These are phyloP conservation scores for Psilocybe cyanescens DNA, from an alignment of 768 basidiomycete species.

Conservation along the genomic window DNA sequence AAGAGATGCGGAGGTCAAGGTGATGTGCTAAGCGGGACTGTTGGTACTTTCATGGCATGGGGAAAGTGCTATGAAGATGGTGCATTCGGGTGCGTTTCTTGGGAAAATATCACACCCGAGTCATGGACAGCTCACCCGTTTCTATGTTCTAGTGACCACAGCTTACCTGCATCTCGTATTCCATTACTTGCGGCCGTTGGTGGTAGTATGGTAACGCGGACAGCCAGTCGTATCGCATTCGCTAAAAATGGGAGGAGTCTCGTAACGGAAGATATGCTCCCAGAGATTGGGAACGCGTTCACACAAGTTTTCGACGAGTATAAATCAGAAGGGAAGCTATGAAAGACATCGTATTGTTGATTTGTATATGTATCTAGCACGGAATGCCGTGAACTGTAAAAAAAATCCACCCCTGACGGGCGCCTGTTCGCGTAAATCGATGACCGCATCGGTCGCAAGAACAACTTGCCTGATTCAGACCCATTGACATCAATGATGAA, in stretches of 20 bases:
- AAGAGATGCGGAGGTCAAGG: conserved; percentile 98
- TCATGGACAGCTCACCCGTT: background rate
- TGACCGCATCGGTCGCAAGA: background rate
- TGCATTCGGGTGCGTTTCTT: conserved; percentile 67
- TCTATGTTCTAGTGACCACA: conserved; percentile 47
- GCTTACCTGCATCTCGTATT: conserved; percentile 63
- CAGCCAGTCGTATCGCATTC: conserved; percentile 79
- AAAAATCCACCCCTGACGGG: background rate
- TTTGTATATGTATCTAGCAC: background rate
- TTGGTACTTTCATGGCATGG: conserved; percentile 94
- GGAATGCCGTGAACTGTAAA: background rate
- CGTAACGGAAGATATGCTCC: conserved; percentile 80
- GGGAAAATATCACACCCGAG: background rate
- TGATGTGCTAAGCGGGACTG: conserved; percentile 86
- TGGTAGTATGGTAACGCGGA: conserved; percentile 88
- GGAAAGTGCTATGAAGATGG: conserved; percentile 91
- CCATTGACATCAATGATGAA: background rate
- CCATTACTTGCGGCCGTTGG: conserved; percentile 86
- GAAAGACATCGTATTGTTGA: background rate
- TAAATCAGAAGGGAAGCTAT: conserved; percentile 8
- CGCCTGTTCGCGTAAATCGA: background rate
- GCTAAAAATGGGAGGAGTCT: conserved; percentile 76
- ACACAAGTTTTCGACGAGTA: conserved; percentile 66
- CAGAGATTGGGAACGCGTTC: conserved; percentile 70
- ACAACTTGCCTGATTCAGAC: background rate